These are phyloP conservation scores for Euptelea pleiosperma DNA, from an alignment of 164 flowering plant genomes.

Conservation along the genomic window DNA sequence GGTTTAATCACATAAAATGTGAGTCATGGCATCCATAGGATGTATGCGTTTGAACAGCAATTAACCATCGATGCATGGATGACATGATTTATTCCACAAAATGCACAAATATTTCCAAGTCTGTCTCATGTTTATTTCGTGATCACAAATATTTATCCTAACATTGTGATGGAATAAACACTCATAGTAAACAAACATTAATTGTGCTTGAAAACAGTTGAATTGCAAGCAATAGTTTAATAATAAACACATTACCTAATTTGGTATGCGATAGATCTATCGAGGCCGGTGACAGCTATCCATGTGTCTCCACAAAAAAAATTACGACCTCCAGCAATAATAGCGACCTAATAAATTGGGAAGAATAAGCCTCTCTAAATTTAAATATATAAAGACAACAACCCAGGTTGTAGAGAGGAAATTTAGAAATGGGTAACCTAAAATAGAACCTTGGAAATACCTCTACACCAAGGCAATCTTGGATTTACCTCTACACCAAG, in stretches of 20 bases:
- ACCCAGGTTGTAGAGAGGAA: neutral
- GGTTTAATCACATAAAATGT: too few species aligned
- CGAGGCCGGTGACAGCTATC: slow-evolving; percentile 76
- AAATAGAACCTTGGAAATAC: neutral
- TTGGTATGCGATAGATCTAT: slow-evolving; percentile 81
- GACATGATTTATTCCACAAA: too few species aligned
- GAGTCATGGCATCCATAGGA: too few species aligned
- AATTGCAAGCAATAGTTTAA: neutral
- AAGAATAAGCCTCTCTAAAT: slow-evolving; percentile 8
- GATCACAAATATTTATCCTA: too few species aligned
- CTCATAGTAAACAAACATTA: neutral
- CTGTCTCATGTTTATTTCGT: too few species aligned
- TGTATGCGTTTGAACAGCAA: too few species aligned
- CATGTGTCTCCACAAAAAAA: slow-evolving; percentile 92
- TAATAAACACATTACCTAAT: slow-evolving; percentile 58
- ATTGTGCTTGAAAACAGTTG: neutral
- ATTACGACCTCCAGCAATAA: slow-evolving; percentile 93
- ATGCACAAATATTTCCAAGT: too few species aligned
- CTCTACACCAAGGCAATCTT: neutral
- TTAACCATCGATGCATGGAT: too few species aligned
- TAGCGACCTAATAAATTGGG: slow-evolving; percentile 62
- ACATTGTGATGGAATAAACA: too few species aligned
- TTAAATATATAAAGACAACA: slow-evolving; percentile 1
- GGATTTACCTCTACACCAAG: slow-evolving; percentile 80
- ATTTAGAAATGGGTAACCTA: neutral